Base-by-base conservation (phyloP, 2,329 filamentous ascomycete species). In the Rhytidhysteron rufulum region DNA sequence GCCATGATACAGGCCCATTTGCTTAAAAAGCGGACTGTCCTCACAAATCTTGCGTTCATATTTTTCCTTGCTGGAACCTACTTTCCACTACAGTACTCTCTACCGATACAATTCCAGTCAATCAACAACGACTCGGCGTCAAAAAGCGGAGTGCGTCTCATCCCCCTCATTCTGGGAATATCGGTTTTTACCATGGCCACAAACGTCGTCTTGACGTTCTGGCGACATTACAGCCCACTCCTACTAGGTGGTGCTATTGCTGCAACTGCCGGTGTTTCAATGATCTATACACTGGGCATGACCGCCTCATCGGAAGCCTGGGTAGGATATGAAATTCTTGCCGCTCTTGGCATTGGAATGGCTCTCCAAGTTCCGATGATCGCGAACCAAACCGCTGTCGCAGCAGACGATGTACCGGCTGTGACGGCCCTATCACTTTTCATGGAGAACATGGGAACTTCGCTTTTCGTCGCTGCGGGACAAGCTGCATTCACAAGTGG, bases 281-380 rank as follows among this genome's bases (percentile, higher is more conserved):
- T 33, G 6, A 56, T 59, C 3, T 55, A 70, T 61, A 38, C 71
- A 0, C 58, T 72, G 3, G 54, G 62, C 15, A 50, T 65, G 2
- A 47, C 51, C 25, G 68, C 70, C 3, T 47, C 63, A 0, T 54
- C 57, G 0, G 56, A 48, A 2, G 55, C 63, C 22, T 75, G 71
- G 72, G 67, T 74, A 17, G 73, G 72, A 7, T 76, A 69, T 50
- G 70, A 77, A 39, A 57, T 70, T 4, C 44, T 77, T 3, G 42
- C 64, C 4, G 74, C 72, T 16, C 54, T 67, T 3, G 69, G 72
- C 3, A 53, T 69, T 10, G 73, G 73, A 4, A 47, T 67, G 7
- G 53, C 51, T 18, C 54, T 70, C n/a, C 68, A 72, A 36, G 58
- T 69, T 29, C 62, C 62, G 9, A 62, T 66, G 42, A 65, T 70